Conservation (phyloP, 1,284 basidiomycete species). For the Boletus sp. region DNA sequence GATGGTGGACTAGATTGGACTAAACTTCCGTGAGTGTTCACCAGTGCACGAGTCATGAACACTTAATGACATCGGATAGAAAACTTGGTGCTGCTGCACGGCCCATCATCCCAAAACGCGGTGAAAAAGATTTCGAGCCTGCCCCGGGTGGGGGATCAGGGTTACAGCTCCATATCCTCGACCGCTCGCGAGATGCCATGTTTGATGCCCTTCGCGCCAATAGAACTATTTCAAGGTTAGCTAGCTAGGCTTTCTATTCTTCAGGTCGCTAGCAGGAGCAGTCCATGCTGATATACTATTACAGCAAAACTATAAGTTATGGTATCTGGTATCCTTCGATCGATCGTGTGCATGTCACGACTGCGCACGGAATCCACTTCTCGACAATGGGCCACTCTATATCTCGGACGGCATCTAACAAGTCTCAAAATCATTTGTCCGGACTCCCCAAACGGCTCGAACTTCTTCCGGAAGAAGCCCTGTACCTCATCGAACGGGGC, state of each 20-base stretch:
- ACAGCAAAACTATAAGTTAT: conserved; percentile 71
- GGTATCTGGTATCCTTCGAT: conserved; percentile 67
- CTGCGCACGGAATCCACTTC: conserved; percentile 75
- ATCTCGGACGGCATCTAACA: conserved; percentile 36
- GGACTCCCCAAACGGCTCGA: conserved; percentile 66
- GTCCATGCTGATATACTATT: conserved; percentile 12
- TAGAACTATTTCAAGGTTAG: conserved; percentile 71
- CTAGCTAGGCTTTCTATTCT: background rate
- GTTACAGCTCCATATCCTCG: conserved; percentile 74
- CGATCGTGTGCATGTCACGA: conserved; percentile 62
- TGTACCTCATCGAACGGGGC: conserved; percentile 90
- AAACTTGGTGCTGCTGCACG: conserved; percentile 29
- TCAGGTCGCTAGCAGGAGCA: background rate
- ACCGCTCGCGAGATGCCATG: conserved; percentile 75
- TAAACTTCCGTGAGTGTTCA: conserved; percentile 40
- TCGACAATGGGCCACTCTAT: conserved; percentile 73
- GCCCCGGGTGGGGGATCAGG: conserved; percentile 67
- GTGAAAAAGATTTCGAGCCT: conserved; percentile 96
- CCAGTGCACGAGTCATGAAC: background rate
- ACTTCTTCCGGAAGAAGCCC: conserved; percentile 88
- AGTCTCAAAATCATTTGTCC: conserved; percentile 21
- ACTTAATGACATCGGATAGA: conserved; percentile 15
- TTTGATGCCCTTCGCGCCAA: conserved; percentile 73
- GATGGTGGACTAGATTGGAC: conserved; percentile 60
- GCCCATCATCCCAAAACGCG: conserved; percentile 80